These are phyloP conservation scores for Alternaria novae-zelandiae DNA, from an alignment of 2,329 filamentous ascomycete species.

Conservation along the genomic window DNA sequence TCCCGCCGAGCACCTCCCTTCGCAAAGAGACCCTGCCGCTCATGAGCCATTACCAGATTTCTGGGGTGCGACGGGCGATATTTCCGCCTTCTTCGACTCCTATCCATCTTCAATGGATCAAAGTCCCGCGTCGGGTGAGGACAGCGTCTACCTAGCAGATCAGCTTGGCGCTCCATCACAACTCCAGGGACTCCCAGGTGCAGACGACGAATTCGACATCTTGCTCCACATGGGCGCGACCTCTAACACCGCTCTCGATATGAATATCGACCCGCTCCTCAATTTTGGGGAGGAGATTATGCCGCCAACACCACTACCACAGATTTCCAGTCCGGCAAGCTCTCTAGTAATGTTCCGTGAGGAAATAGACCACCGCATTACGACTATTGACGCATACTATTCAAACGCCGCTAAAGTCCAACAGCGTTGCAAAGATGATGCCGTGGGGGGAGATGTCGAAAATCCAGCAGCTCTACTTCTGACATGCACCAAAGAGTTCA, in stretches of 20 bases:
- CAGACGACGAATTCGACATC: not conserved
- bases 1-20: not conserved
- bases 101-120: not conserved
- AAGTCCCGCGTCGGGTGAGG: not conserved
- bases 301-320: too few species aligned
- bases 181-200: not conserved
- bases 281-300: too few species aligned
- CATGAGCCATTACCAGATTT: not conserved
- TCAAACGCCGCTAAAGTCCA: not conserved
- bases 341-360: not conserved
- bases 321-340: not conserved
- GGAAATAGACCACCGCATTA: not conserved
- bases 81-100: not conserved
- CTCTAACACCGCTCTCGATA: too few species aligned
- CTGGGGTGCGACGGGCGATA: not conserved
- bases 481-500: not conserved
- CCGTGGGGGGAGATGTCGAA: not conserved
- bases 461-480: not conserved
- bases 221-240: too few species aligned
- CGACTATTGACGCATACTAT: not conserved
- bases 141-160: not conserved
- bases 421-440: not conserved
- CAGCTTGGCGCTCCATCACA: not conserved
- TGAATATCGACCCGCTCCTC: too few species aligned
- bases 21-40: not conserved